Evolutionary conservation across 2,329 filamentous ascomycete genomes (phyloP).

Genomic region (Paraphoma sp.): DNA sequence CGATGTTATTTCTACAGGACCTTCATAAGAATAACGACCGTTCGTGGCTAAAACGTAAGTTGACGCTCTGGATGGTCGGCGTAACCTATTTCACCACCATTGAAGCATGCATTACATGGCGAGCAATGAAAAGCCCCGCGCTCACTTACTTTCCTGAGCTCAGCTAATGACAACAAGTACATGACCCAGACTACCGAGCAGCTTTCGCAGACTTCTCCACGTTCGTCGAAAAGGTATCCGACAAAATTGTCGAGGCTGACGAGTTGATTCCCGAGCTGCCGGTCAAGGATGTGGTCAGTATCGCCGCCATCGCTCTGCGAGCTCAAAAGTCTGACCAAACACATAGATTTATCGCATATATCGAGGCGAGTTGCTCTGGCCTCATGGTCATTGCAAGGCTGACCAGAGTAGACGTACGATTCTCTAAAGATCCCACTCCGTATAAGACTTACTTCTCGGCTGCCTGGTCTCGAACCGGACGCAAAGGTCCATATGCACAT

Average conservation of each 20-base stretch:
- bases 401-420: slow-evolving; percentile 69
- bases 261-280: slow-evolving; percentile 86
- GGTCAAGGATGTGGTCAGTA: slow-evolving; percentile 75
- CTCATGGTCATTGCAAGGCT: neutral
- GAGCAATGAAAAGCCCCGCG: too few species aligned
- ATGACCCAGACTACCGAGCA: slow-evolving; percentile 80
- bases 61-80: neutral
- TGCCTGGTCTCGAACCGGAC: slow-evolving; percentile 85
- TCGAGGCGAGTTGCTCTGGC: slow-evolving; percentile 51
- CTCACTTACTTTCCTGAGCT: neutral
- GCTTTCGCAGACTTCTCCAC: slow-evolving; percentile 82
- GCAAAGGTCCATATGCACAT: slow-evolving; percentile 70
- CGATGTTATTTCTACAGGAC: slow-evolving; percentile 66
- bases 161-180: slow-evolving; percentile 57
- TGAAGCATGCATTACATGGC: too few species aligned
- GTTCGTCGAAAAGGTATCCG: slow-evolving; percentile 75
- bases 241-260: slow-evolving; percentile 74
- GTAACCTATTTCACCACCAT: too few species aligned
- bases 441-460: slow-evolving; percentile 91
- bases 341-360: slow-evolving; percentile 80
- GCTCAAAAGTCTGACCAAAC: slow-evolving; percentile 10
- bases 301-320: neutral
- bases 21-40: slow-evolving; percentile 67
- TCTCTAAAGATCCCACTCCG: slow-evolving; percentile 82
- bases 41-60: slow-evolving; percentile 68